Percentiles rank a stretch among this genome's conserved stretches.
Conservation (phyloP, 2,329 filamentous ascomycete species). For the Fusarium mexicanum region DNA sequence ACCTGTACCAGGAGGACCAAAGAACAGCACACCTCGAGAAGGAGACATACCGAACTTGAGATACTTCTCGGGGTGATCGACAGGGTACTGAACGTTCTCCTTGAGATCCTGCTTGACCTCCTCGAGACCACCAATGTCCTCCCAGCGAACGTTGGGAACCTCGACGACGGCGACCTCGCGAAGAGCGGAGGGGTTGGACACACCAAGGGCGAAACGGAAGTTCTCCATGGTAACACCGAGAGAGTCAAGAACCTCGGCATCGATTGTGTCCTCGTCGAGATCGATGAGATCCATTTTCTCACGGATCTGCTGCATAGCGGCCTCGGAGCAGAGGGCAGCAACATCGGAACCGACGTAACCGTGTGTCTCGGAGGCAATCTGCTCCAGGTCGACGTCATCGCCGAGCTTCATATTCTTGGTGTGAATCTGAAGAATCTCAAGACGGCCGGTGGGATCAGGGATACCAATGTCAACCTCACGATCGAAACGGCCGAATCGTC, state of each 20-base stretch:
- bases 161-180: conserved; percentile 99
- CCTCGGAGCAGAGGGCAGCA: conserved; percentile 97
- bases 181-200: conserved; percentile 97
- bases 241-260: conserved; percentile 97
- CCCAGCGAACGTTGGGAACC: conserved; percentile 99
- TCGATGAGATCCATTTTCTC: conserved; percentile 99
- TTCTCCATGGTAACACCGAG: conserved; percentile 99
- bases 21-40: conserved; percentile 98
- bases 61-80: conserved; percentile 99
- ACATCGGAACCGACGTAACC: conserved; percentile 99
- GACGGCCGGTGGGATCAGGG: conserved; percentile 95
- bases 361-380: conserved; percentile 96
- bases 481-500: conserved; percentile 98
- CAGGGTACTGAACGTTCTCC: conserved; percentile 98
- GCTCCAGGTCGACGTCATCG: conserved; percentile 96
- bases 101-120: conserved; percentile 99
- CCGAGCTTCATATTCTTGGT: conserved; percentile 99
- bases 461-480: conserved; percentile 99
- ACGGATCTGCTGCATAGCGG: conserved; percentile 99
- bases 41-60: conserved; percentile 99
- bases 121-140: conserved; percentile 98
- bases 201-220: conserved; percentile 97
- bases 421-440: conserved; percentile 99
- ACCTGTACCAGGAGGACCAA: conserved; percentile 99
- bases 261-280: conserved; percentile 98